phyloP scores from a whole-genome alignment of 192 early-diverging fungal genomes.

The Coemansia sp. region DNA sequence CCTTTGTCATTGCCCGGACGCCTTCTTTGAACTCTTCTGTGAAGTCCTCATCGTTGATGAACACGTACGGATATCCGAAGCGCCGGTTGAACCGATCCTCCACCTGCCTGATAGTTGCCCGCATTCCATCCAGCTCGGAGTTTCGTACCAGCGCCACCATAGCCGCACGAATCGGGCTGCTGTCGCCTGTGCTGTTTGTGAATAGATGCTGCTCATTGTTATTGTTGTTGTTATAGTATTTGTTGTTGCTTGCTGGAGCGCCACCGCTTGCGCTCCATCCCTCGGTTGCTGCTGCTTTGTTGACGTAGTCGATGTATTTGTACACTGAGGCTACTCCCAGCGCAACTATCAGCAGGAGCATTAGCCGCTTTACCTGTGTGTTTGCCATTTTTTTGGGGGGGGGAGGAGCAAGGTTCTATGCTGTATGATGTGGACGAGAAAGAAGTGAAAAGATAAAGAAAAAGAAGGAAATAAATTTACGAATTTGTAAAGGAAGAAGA shows the following conservation, averaged over 20 bases:
- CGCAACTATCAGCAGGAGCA: constrained; percentile 11
- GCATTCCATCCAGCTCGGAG: constrained; percentile 63
- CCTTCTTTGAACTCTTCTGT: constrained; percentile 58
- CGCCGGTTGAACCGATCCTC: constrained; percentile 72
- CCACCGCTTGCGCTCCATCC: not conserved
- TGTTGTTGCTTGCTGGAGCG: not conserved
- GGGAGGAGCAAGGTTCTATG: not conserved
- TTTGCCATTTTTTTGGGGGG: constrained; percentile 11
- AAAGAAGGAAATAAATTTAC: not conserved
- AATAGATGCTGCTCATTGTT: not conserved
- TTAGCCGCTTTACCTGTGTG: constrained; percentile 17
- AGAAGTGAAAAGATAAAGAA: constrained; percentile 4
- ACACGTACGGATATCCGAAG: constrained; percentile 69
- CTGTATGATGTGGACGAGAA: not conserved
- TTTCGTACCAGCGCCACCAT: constrained; percentile 77
- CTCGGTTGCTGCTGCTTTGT: not conserved
- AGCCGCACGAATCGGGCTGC: constrained; percentile 19
- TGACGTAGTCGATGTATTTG: constrained; percentile 4
- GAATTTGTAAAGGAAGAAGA: constrained; percentile 1
- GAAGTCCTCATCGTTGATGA: constrained; percentile 72
- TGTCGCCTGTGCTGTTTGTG: constrained; percentile 1
- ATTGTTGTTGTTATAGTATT: not conserved
- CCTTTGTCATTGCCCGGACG: constrained; percentile 57
- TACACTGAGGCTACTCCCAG: constrained; percentile 21
- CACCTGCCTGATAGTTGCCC: constrained; percentile 63